phyloP scores from a whole-genome alignment of 202 grass and related monocot genomes.

The Carex arenaria region DNA sequence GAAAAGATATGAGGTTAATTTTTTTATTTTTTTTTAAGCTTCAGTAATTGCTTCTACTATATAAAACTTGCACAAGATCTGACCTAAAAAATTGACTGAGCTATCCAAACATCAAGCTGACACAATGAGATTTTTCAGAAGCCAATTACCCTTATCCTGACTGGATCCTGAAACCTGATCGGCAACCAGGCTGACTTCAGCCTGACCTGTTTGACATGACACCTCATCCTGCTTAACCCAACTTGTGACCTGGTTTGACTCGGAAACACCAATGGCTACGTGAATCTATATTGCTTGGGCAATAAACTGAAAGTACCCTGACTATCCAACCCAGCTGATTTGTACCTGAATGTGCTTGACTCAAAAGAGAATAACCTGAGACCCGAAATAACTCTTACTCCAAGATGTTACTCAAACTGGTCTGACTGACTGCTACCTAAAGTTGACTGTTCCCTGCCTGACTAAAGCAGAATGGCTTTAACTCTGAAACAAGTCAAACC shows the following conservation, averaged over 20 bases:
- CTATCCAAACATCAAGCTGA: background rate
- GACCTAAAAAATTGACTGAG: background rate
- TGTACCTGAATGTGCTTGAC: background rate
- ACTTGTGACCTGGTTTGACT: background rate
- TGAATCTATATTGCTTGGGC: background rate
- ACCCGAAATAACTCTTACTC: background rate
- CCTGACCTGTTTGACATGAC: background rate
- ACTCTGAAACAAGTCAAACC: background rate
- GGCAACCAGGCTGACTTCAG: background rate
- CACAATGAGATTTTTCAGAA: background rate
- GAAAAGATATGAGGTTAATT: slow-evolving; percentile 78
- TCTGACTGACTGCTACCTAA: background rate
- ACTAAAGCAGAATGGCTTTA: background rate
- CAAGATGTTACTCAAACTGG: background rate
- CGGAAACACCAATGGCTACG: background rate
- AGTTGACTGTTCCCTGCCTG: background rate
- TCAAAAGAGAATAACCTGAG: background rate
- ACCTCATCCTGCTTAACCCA: background rate
- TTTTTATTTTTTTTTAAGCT: slow-evolving; percentile 10
- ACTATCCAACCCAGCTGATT: background rate
- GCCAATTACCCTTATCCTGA: background rate
- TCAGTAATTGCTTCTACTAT: background rate
- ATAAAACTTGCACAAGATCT: background rate
- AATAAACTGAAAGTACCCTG: background rate
- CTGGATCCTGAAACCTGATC: background rate